Conservation (phyloP, 2,329 filamentous ascomycete species). For the Colletotrichum navitas region DNA sequence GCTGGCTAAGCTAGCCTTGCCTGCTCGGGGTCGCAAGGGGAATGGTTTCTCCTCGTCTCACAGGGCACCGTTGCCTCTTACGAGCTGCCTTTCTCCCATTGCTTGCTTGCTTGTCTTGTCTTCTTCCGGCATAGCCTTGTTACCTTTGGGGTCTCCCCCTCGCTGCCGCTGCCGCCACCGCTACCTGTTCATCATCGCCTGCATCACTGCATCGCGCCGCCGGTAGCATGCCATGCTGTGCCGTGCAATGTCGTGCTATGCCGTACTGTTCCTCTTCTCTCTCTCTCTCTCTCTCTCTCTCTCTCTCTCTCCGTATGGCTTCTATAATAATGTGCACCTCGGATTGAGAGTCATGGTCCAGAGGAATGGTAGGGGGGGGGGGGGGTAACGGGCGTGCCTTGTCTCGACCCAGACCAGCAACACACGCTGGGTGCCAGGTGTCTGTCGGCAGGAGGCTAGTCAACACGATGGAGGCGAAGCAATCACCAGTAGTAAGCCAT, state of each 20-base stretch:
- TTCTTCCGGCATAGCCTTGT: slow-evolving; percentile 23
- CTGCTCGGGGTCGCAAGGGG: slow-evolving; percentile 18
- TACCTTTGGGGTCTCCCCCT: slow-evolving; percentile 4
- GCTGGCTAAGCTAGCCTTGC: slow-evolving; percentile 21
- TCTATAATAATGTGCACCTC: slow-evolving; percentile 30
- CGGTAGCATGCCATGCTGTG: slow-evolving; percentile 35
- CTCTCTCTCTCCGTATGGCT: slow-evolving; percentile 18
- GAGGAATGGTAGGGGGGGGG: not conserved
- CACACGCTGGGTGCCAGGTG: slow-evolving; percentile 22
- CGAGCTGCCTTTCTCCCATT: not conserved
- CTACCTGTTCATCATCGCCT: slow-evolving; percentile 25
- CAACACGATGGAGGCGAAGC: slow-evolving; percentile 42
- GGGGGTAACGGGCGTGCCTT: slow-evolving; percentile 22
- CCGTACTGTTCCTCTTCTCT: not conserved
- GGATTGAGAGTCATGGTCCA: slow-evolving; percentile 18
- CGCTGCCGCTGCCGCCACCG: not conserved
- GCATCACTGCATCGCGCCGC: slow-evolving; percentile 36
- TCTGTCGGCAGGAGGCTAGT: slow-evolving; percentile 33
- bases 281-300: not conserved
- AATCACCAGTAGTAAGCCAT: slow-evolving; percentile 34
- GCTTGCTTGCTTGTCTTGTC: not conserved
- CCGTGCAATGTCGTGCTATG: not conserved
- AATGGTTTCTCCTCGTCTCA: slow-evolving; percentile 4
- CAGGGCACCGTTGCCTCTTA: slow-evolving; percentile 34
- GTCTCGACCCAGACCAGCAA: slow-evolving; percentile 27